Percentiles rank a stretch among this genome's conserved stretches.
Evolutionary conservation across 495 filamentous ascomycete species (phyloP).

Genomic region (Hypoxylon subgilvum): DNA sequence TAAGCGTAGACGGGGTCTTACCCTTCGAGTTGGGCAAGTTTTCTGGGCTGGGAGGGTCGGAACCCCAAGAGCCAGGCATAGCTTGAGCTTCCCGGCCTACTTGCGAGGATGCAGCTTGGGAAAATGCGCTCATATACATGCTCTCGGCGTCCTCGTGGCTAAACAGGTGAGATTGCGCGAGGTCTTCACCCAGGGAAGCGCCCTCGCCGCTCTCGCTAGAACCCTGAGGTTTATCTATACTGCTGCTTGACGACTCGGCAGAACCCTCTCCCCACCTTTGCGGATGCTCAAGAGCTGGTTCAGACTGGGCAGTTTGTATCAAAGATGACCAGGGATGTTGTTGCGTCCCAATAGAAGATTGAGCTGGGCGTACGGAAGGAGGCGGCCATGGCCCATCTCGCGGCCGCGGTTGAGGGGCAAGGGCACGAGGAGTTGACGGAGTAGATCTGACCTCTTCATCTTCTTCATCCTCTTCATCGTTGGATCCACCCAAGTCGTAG

Average conservation of each 20-base stretch:
- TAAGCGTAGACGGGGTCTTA: not conserved
- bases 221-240: slow-evolving; percentile 27
- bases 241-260: slow-evolving; percentile 21
- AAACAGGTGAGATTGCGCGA: slow-evolving; percentile 78
- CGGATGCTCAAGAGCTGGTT: slow-evolving; percentile 43
- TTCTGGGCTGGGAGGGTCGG: slow-evolving; percentile 30
- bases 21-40: slow-evolving; percentile 18
- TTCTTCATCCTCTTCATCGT: slow-evolving; percentile 35
- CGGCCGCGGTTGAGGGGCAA: slow-evolving; percentile 23
- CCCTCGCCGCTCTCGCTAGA: slow-evolving; percentile 34
- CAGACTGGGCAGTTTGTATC: slow-evolving; percentile 44
- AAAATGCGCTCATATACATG: slow-evolving; percentile 82
- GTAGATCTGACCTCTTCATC: slow-evolving; percentile 43
- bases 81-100: slow-evolving; percentile 40
- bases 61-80: slow-evolving; percentile 70
- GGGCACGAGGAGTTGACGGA: slow-evolving; percentile 54
- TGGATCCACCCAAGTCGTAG: slow-evolving; percentile 46
- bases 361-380: slow-evolving; percentile 34
- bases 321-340: slow-evolving; percentile 39
- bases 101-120: slow-evolving; percentile 46
- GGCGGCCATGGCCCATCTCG: slow-evolving; percentile 5
- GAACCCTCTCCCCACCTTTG: slow-evolving; percentile 36
- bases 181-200: slow-evolving; percentile 51
- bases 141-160: slow-evolving; percentile 92
- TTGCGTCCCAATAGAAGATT: slow-evolving; percentile 41